Evolutionary conservation across 805 yeast species (phyloP), one percentile per base, ranked within the genome.

Genomic region (Isabelozyma pseudorhagii): DNA sequence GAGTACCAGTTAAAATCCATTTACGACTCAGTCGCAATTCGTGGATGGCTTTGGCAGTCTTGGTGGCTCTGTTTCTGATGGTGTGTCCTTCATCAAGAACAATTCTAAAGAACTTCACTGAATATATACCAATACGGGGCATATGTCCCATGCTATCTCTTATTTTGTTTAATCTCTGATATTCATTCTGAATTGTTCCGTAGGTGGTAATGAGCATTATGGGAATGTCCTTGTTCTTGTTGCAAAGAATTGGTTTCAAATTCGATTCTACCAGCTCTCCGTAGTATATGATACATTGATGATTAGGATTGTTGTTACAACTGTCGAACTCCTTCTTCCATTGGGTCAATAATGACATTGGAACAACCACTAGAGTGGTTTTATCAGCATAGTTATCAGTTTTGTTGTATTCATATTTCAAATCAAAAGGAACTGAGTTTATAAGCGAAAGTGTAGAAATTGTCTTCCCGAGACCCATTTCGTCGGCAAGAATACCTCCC

Each of bases 401-500:
- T 58, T 64, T 46, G 39, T 40, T 34, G 28, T 50, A 41, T 11
- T 51, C 44, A 39, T 47, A 36, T 6, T 53, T 40, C 38, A 52
- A 8, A 58, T 87, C 92, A 43, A 57, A 63, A 0, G 90, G 88
- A 8, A 78, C 83, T 0, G 89, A 77, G 49, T 86, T 81, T 10
- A 92, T 75, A 45, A 93, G 68, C 0, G 97, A 79, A 46, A 90
- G 67, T 0, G 96, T 82, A 1, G 96, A 87, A 21, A 92, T 87
- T 0, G 98, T 92, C 62, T 92, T 92, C 41, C 98, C 98, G 8
- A 92, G 74, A 0, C 98, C 98, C 98, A 92, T 92, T 64, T 92
- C 98, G 69, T 92, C 98, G 0, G 97, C 96, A 13, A 92, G 69
- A 17, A 92, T 87, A 2, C 98, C 98, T 38, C 98, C 97, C 45